Base-by-base conservation (phyloP, 2,329 filamentous ascomycete genomes). In the Pseudonectria foliicola region DNA sequence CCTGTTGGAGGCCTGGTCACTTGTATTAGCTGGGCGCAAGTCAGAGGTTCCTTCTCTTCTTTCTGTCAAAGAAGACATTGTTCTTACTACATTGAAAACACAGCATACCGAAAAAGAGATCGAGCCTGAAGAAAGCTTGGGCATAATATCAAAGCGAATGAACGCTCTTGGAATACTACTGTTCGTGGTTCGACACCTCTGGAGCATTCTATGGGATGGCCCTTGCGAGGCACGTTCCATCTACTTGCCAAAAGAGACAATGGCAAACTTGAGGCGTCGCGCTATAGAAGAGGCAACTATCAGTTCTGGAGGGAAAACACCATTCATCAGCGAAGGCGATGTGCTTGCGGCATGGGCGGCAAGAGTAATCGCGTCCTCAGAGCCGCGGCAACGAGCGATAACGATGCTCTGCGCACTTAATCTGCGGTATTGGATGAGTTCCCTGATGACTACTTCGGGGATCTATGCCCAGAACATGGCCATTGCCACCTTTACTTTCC, bases 321-420 rank as follows among this genome's bases (percentile, higher is more conserved):
- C 61, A 2, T 70, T 67, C 34, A 27, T 72, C 21, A 70, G 63
- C 40, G 65, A 70, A n/a, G 59, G 61, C 13, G 67, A 73, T 34
- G 50, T 71, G 2, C 45, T 73, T 3, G 48, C 54, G 2, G 64
- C 63, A 0, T 73, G 67, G 63, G 47, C 55, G 34, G 48, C 58
- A 5, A 44, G 42, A 7, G 34, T 47, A 12, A 37, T 57, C 10
- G 43, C 44, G 10, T 29, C 35, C 11, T 42, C 46, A 13, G 39
- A 49, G 27, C 38, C 46, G 13, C 31, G 32, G n/a, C 36, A 40
- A 10, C 40, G 45, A 4, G 44, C 53, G 1, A 42, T 60, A 4
- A 49, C 47, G 3, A 41, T 55, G 6, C 29, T 56, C 21, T 38
- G 35, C 16, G 45, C 51, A 3, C 27, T 59, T 27, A 53, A 61